Evolutionary conservation across 106 monocot genomes (phyloP), one percentile per base, ranked within the genome.

Genomic region (Dendrobium huoshanense): DNA sequence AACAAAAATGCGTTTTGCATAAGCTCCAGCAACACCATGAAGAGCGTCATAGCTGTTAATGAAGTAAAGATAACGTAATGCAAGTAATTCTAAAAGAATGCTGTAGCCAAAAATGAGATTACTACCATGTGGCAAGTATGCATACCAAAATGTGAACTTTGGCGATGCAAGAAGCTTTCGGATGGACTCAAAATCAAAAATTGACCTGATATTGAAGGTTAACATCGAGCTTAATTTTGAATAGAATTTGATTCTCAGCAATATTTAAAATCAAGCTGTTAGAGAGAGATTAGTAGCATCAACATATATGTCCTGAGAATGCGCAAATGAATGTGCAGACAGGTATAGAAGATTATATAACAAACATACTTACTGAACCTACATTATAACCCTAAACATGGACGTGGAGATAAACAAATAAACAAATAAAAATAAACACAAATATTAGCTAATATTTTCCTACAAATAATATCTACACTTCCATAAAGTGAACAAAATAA

Each of bases 111-210:
- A 19, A 25, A 67, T 2, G 25, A 24, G 9, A 67, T 56, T 56
- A 56, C 13, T 16, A 67, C 5, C 22, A 67, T 27, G 27, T 29
- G 67, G 25, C 3, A 73, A 16, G 40, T 18, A 20, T 18, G 83
- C 82, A 77, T 84, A 98, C 97, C 97, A 98, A 83, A 98, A 94
- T 73, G 94, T 84, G 85, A 98, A 98, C n/a, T 92, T 98, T 54
- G 97, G 97, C 42, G 89, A 94, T 17, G 88, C 64, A 77, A 98
- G 85, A 81, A 98, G 87, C 82, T 89, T 92, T 67, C 80, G 83
- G 61, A 98, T 94, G 31, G 90, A 85, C 70, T 82, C 83, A 77
- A 98, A 98, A 79, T 98, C 94, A 89, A 98, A 98, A 81, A 98
- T 98, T 77, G 89, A 72, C 85, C 97, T 98, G 88, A 68, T 51